phyloP scores from a whole-genome alignment of 805 yeast genomes.

The Candida coleopterorum region DNA sequence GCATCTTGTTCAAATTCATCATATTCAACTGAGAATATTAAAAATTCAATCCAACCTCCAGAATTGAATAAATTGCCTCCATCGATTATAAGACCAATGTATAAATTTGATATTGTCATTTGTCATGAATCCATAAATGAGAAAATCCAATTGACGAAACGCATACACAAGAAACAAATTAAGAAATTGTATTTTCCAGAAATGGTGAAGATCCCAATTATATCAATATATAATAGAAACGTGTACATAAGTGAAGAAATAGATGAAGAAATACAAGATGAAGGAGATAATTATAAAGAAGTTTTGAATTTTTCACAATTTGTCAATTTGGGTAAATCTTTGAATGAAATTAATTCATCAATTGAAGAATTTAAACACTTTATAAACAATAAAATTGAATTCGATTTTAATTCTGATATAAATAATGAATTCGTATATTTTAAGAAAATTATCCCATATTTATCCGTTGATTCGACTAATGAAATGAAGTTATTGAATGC shows the following conservation, averaged over 20 bases:
- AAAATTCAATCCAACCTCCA: slow-evolving; percentile 22
- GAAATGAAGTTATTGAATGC: slow-evolving; percentile 30
- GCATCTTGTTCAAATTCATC: slow-evolving; percentile 9
- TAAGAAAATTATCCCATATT: slow-evolving; percentile 33
- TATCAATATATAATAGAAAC: slow-evolving; percentile 23
- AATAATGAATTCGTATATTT: slow-evolving; percentile 31
- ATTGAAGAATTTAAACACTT: slow-evolving; percentile 45
- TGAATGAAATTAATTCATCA: slow-evolving; percentile 48
- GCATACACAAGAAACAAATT: neutral
- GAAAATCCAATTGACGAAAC: slow-evolving; percentile 19
- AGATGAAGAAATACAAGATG: slow-evolving; percentile 11
- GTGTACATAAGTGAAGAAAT: slow-evolving; percentile 30
- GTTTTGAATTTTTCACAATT: slow-evolving; percentile 13
- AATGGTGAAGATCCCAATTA: slow-evolving; percentile 24
- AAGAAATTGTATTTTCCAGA: slow-evolving; percentile 13
- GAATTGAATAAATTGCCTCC: slow-evolving; percentile 40
- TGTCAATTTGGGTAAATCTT: slow-evolving; percentile 39
- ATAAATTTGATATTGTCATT: slow-evolving; percentile 41
- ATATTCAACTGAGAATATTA: slow-evolving; percentile 4
- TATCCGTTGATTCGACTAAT: slow-evolving; percentile 31
- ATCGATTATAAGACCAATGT: slow-evolving; percentile 41
- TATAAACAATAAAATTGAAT: slow-evolving; percentile 26
- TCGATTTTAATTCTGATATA: slow-evolving; percentile 26
- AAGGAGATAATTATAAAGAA: neutral
- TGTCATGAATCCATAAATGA: slow-evolving; percentile 39